Conservation (phyloP, 2,329 filamentous ascomycete genomes). For the Zopfia rhizophila region DNA sequence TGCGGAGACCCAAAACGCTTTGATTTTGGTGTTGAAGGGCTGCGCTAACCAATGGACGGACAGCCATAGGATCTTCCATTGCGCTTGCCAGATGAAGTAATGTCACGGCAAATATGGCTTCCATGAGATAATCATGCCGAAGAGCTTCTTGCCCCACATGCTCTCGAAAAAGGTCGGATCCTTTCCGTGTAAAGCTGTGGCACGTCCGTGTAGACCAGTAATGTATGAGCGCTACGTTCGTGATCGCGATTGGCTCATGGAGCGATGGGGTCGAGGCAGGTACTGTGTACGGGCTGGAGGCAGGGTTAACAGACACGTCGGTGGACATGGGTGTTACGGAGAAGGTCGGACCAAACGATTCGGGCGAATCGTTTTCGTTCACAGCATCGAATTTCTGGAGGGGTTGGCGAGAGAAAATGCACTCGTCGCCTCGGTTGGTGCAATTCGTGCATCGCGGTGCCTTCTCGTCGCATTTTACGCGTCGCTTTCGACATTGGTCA, state of each 20-base stretch:
- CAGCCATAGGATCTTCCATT: background rate
- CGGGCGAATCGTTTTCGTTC: background rate
- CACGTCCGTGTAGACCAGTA: constrained; percentile 8
- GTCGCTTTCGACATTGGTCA: constrained; percentile 5
- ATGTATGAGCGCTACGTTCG: constrained; percentile 5
- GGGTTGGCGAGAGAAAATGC: background rate
- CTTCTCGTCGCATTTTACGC: constrained; percentile 10
- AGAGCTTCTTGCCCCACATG: constrained; percentile 24
- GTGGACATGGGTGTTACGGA: background rate
- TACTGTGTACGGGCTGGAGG: too few relatives aligned
- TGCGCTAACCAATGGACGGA: background rate
- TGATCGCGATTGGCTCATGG: background rate
- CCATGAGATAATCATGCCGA: constrained; percentile 26
- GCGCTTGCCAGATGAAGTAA: constrained; percentile 18
- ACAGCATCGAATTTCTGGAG: background rate
- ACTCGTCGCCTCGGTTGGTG: constrained; percentile 1
- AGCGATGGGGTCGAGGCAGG: background rate
- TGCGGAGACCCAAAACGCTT: constrained; percentile 15
- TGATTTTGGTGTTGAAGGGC: constrained; percentile 17
- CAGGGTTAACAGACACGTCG: too few relatives aligned
- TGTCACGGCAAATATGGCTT: constrained; percentile 23
- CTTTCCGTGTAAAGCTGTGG: constrained; percentile 9
- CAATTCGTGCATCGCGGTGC: constrained; percentile 3
- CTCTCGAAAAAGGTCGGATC: constrained; percentile 17
- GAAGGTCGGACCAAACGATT: background rate